A percentile compares a stretch with the other conserved stretches of the same genome.
phyloP scores from a whole-genome alignment of 805 yeast species.

The Priceomyces carsonii region DNA sequence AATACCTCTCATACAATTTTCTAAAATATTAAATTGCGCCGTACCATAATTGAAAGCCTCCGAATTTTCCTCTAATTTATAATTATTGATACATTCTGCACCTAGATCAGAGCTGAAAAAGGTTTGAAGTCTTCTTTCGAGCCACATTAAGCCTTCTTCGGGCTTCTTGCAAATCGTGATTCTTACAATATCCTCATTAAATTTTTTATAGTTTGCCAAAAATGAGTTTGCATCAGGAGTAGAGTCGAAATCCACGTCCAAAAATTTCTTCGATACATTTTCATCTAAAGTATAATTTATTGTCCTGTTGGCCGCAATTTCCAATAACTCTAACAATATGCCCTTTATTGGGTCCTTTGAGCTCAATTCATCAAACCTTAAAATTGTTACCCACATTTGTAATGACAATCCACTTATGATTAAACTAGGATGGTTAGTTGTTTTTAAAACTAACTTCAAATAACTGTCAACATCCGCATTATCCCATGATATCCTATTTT shows the following conservation, averaged over 20 bases:
- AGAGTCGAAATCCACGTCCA: conserved; percentile 88
- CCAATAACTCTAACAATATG: conserved; percentile 67
- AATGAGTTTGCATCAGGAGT: conserved; percentile 77
- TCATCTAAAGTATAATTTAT: conserved; percentile 72
- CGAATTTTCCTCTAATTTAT: conserved; percentile 55
- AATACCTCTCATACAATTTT: conserved; percentile 87
- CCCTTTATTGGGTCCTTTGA: conserved; percentile 55
- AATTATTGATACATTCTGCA: conserved; percentile 54
- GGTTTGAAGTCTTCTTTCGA: conserved; percentile 66
- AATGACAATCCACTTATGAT: conserved; percentile 88
- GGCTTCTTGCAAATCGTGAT: conserved; percentile 85
- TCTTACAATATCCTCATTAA: conserved; percentile 88
- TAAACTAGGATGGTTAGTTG: conserved; percentile 81
- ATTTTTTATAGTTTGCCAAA: conserved; percentile 74
- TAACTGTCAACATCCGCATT: conserved; percentile 66
- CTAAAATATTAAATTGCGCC: conserved; percentile 83
- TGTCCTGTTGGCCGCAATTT: conserved; percentile 75
- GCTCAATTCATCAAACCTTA: conserved; percentile 76
- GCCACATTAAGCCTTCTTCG: conserved; percentile 77
- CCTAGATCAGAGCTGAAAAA: conserved; percentile 78
- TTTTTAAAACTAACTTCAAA: conserved; percentile 70
- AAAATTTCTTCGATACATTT: conserved; percentile 59
- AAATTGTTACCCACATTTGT: conserved; percentile 91
- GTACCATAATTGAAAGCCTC: conserved; percentile 75
- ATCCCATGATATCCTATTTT: conserved; percentile 48